A percentile compares a stretch with the other conserved stretches of the same genome.
Conservation (phyloP, 352 stramenopile genomes). For the Globisporangium rhizosaccharum region DNA sequence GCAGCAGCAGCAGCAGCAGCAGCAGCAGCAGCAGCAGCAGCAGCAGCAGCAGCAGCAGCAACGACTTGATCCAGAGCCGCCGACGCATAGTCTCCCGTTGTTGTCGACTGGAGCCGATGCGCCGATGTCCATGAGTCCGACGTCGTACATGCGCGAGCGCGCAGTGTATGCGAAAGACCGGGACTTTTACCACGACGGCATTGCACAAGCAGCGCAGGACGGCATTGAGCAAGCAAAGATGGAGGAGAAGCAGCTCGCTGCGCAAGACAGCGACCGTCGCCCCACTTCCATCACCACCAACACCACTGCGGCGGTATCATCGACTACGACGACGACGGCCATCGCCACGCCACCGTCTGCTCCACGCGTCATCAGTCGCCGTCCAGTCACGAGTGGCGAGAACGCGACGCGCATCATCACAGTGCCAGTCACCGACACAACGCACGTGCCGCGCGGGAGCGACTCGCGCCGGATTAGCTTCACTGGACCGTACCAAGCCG, state of each 20-base stretch:
- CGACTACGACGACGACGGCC: no score
- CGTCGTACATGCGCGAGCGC: conserved; percentile 10
- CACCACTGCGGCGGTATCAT: neutral
- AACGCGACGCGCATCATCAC: neutral
- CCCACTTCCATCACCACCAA: neutral
- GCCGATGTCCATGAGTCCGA: conserved; percentile 2
- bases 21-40: neutral
- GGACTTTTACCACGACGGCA: conserved; percentile 9
- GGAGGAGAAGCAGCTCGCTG: conserved; percentile 2
- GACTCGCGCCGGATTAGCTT: conserved; percentile 12
- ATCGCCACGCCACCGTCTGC: neutral
- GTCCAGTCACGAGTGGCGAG: conserved; percentile 3
- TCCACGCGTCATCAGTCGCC: conserved; percentile 4
- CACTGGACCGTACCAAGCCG: conserved; percentile 11
- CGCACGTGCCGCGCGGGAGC: neutral
- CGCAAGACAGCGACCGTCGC: neutral
- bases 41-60: neutral
- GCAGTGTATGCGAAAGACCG: conserved; percentile 10
- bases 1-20: no score
- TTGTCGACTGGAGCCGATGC: neutral
- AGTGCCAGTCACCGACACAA: conserved; percentile 1
- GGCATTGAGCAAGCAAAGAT: conserved; percentile 10
- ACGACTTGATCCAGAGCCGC: neutral
- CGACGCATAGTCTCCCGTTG: neutral
- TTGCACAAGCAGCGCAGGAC: conserved; percentile 8